These are phyloP conservation scores for Beta macrorhiza DNA, from an alignment of 179 eudicot species.

Conservation along the genomic window DNA sequence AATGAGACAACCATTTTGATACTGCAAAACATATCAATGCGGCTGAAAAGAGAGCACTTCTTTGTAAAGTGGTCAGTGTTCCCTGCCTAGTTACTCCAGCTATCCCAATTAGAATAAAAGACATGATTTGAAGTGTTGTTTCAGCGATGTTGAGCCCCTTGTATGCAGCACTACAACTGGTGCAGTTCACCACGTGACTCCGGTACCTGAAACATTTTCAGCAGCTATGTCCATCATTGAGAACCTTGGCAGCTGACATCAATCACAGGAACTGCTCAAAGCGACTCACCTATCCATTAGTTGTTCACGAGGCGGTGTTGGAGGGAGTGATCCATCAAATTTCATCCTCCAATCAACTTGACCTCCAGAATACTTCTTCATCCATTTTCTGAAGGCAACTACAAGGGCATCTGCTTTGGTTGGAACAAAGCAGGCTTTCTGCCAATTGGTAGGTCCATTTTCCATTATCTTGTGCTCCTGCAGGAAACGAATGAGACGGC, in stretches of 20 bases:
- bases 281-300: constrained; percentile 64
- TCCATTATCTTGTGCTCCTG: constrained; percentile 72
- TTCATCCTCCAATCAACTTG: constrained; percentile 66
- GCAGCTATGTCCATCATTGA: not conserved
- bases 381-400: constrained; percentile 75
- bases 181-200: constrained; percentile 72
- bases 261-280: not conserved
- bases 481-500: constrained; percentile 6
- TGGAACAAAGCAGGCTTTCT: constrained; percentile 77
- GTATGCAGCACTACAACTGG: constrained; percentile 66
- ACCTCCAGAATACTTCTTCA: constrained; percentile 66
- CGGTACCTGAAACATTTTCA: constrained; percentile 56
- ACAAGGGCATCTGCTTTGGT: constrained; percentile 80
- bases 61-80: constrained; percentile 32
- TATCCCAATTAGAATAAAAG: constrained; percentile 51
- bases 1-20: constrained; percentile 73
- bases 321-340: constrained; percentile 58
- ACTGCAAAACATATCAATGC: constrained; percentile 64
- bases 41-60: constrained; percentile 35
- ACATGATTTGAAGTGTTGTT: constrained; percentile 50
- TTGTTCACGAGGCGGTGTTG: constrained; percentile 78
- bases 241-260: not conserved
- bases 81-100: constrained; percentile 56
- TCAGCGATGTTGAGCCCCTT: constrained; percentile 57
- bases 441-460: constrained; percentile 71